Evolutionary conservation across 2,329 filamentous ascomycete species (phyloP).

Genomic region (Hypoxylon sp.): DNA sequence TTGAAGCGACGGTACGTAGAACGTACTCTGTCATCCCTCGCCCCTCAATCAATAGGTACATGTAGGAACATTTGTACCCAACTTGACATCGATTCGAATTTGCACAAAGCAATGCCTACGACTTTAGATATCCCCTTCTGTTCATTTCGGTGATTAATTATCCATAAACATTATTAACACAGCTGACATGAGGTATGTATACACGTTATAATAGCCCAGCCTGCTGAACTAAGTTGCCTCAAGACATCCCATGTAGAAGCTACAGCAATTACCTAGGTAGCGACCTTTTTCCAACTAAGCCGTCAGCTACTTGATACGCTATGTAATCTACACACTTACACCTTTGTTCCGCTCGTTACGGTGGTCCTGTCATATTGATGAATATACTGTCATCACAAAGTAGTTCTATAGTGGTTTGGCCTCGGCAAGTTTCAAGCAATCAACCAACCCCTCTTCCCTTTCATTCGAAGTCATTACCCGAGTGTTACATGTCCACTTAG

Average conservation of each 20-base stretch:
- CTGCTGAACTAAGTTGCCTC: neutral
- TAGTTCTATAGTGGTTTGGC: neutral
- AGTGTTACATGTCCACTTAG: conserved; percentile 1
- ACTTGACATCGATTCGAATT: neutral
- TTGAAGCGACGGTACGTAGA: neutral
- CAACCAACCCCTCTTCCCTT: neutral
- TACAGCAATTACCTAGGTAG: neutral
- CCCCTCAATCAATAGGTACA: neutral
- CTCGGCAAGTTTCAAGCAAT: neutral
- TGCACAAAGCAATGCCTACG: neutral
- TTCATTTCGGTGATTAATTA: neutral
- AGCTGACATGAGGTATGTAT: neutral
- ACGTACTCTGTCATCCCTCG: conserved; percentile 5
- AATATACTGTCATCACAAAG: neutral
- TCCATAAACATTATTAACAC: neutral
- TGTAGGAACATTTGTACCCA: no score
- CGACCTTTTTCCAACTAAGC: neutral
- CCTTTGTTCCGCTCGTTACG: neutral
- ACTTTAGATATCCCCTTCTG: neutral
- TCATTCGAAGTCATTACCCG: neutral
- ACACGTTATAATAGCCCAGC: neutral
- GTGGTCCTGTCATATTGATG: neutral
- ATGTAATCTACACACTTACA: neutral
- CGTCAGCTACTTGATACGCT: neutral
- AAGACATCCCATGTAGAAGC: neutral